Base-by-base conservation (phyloP, 108 stramenopile genomes). In the Nitzschia sp. region DNA sequence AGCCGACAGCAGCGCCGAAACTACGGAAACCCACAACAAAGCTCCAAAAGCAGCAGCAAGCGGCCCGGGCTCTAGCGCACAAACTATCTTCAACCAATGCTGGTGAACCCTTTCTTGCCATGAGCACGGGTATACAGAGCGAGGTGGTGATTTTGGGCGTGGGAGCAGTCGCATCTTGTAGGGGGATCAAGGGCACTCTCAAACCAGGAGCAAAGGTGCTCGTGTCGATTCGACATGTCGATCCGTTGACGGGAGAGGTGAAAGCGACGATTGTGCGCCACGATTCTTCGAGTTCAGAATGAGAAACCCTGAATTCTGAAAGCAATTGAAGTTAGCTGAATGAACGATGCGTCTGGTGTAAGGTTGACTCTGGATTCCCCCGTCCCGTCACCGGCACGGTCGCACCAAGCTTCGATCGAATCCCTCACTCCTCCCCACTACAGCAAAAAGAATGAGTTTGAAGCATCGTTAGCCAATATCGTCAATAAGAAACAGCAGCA, bases 131-230 rank as follows among this genome's bases (percentile, higher is more conserved):
- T 26, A 66, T 58, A 47, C 76, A 83, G 26, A 86, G 81, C 55
- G 83, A 91, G 59, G 85, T 91, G 27, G 81, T 83, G 3, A 72
- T 91, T 27, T 42, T 74, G 29, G 90, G 87, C 23, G 59, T 80
- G 17, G 89, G 89, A 47, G 80, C 75, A 0, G 67, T 67, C 11
- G 90, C 79, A 13, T 54, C 36, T 18, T 84, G 85, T 24, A 47
- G 60, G 38, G 85, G 85, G 29, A 76, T 91, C 18, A 60, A 76
- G 0, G 90, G 87, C 1, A 76, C 80, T 1, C 46, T 91, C 21
- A 70, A 70, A 19, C 49, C 78, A 15, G 90, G 90, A 46, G 61
- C 80, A 46, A 75, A 78, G 62, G 26, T 91, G 13, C 56, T 83
- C 51, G 86, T 91, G 46, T 46, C 73, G 56, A 85, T 91, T 27